These are phyloP conservation scores for Pelomyxa schiedti DNA, from an alignment of 78 protist genomes.

Conservation along the genomic window DNA sequence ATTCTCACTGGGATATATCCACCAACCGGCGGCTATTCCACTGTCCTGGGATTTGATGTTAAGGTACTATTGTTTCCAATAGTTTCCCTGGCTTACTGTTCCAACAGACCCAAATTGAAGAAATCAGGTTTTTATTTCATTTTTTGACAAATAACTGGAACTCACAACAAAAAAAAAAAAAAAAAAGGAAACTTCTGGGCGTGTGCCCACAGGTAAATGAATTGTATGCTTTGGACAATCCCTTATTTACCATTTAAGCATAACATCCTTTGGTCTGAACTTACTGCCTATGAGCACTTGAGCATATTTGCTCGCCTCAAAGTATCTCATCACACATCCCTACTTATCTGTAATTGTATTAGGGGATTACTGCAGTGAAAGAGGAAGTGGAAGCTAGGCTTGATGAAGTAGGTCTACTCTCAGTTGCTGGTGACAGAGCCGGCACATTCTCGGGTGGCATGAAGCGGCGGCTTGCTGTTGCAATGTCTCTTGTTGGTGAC, in stretches of 20 bases:
- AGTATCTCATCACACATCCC: no score
- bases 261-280: conserved; percentile 64
- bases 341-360: no score
- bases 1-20: conserved; percentile 43
- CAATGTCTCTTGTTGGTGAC: conserved; percentile 60
- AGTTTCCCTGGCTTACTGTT: no score
- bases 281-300: conserved; percentile 67
- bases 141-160: no score
- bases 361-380: not conserved
- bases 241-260: no score
- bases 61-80: no score
- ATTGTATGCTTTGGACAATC: no score
- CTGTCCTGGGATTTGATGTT: conserved; percentile 29
- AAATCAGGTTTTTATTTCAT: no score
- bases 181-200: conserved; percentile 67
- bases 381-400: conserved; percentile 6
- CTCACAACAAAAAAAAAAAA: no score
- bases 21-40: conserved; percentile 45
- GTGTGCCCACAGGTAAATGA: no score
- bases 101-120: no score
- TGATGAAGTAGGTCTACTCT: conserved; percentile 6
- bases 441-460: conserved; percentile 70
- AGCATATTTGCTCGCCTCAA: conserved; percentile 53
- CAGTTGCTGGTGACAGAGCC: not conserved
- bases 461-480: conserved; percentile 69